Evolutionary conservation across 371 early-diverging fungal species (phyloP).

Genomic region (Blastocladiella emersonii): DNA sequence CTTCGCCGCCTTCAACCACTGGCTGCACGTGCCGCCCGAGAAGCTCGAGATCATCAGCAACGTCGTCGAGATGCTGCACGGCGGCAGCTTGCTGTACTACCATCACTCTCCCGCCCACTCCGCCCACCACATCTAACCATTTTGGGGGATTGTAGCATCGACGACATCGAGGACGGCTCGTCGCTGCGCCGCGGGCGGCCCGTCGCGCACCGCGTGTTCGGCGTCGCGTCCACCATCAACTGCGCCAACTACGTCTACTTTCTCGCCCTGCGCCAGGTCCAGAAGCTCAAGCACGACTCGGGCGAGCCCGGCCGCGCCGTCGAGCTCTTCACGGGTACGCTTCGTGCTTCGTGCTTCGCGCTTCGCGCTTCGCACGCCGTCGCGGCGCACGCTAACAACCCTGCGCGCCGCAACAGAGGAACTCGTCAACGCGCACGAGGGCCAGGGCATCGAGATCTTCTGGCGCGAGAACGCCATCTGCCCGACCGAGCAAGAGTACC

Average conservation of each 20-base stretch:
- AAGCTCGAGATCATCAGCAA: constrained; percentile 53
- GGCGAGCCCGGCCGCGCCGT: constrained; percentile 28
- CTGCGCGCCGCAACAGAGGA: no score
- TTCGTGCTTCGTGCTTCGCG: background rate
- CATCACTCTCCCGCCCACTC: background rate
- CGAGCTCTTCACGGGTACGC: constrained; percentile 57
- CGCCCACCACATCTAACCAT: background rate
- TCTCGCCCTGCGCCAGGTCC: constrained; percentile 64
- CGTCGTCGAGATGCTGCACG: constrained; percentile 87
- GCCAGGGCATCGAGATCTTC: constrained; percentile 84
- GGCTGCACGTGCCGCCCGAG: constrained; percentile 61
- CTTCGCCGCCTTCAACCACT: constrained; percentile 74
- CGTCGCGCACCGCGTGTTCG: constrained; percentile 90
- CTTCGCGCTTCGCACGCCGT: background rate
- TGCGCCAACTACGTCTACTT: constrained; percentile 92
- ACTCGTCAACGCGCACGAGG: constrained; percentile 73
- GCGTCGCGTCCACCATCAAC: constrained; percentile 80
- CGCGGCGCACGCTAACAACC: no score
- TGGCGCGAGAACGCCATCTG: constrained; percentile 78
- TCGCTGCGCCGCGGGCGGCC: constrained; percentile 78
- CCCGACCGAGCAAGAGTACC: constrained; percentile 75
- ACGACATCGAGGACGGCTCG: constrained; percentile 92
- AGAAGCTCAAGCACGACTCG: constrained; percentile 43
- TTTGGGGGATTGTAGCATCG: constrained; percentile 41
- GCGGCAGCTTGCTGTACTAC: constrained; percentile 70